A percentile compares a stretch with the other conserved stretches of the same genome.
Conservation (phyloP, 805 yeast species). For the Candida ovalis region DNA sequence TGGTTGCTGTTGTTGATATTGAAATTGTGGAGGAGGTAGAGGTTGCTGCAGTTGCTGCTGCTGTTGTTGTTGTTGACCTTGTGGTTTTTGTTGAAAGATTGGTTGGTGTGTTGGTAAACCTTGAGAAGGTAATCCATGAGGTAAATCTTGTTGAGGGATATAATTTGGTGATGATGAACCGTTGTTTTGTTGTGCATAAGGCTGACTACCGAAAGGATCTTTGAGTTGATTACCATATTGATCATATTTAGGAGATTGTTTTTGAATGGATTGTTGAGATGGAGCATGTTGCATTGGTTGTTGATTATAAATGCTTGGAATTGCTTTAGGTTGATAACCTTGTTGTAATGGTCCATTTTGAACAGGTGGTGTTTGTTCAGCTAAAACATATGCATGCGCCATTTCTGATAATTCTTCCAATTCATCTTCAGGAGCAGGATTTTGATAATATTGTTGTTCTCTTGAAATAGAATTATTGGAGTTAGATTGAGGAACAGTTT, state of each 20-base stretch:
- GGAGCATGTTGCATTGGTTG: conserved; percentile 19
- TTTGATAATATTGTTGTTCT: not conserved
- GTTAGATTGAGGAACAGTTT: not conserved
- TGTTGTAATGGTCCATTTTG: conserved; percentile 13
- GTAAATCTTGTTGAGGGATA: conserved; percentile 27
- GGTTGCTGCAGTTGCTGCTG: conserved; percentile 15
- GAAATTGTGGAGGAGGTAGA: conserved; percentile 10
- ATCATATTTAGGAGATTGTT: conserved; percentile 15
- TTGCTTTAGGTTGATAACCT: conserved; percentile 18
- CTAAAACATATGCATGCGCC: conserved; percentile 27
- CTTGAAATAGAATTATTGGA: not conserved
- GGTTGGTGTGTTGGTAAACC: conserved; percentile 31
- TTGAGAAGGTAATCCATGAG: conserved; percentile 33
- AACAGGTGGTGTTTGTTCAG: conserved; percentile 25
- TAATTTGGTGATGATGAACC: conserved; percentile 28
- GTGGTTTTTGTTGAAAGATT: conserved; percentile 23
- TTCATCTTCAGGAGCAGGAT: conserved; percentile 15
- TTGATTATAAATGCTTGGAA: conserved; percentile 15
- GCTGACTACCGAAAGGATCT: not conserved
- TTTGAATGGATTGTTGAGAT: conserved; percentile 17
- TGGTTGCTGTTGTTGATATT: conserved; percentile 5
- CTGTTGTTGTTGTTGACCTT: conserved; percentile 11
- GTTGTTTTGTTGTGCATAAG: conserved; percentile 7
- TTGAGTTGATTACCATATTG: conserved; percentile 15
- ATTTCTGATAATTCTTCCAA: conserved; percentile 30